Conservation (phyloP, 2,329 filamentous ascomycete species). For the Talaromyces albobiverticillius region DNA sequence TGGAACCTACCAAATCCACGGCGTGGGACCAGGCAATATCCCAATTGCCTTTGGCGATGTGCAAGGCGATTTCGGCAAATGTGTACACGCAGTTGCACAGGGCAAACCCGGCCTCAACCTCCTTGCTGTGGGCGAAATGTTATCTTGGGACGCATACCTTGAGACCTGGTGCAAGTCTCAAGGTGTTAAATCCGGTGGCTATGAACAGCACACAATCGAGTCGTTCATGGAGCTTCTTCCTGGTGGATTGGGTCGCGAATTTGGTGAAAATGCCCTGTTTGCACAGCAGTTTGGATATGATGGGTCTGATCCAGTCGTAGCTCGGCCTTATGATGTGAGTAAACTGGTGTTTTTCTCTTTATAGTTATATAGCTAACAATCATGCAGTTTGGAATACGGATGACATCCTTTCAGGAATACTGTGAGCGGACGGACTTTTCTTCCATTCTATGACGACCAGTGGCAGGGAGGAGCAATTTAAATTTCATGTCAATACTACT, state of each 20-base stretch:
- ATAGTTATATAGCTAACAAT: background rate
- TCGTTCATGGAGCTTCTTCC: background rate
- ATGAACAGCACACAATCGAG: background rate
- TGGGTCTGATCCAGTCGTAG: background rate
- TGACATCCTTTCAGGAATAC: conserved; percentile 7
- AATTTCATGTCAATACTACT: no score
- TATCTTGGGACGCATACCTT: conserved; percentile 4
- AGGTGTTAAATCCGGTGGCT: background rate
- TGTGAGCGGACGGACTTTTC: conserved; percentile 4
- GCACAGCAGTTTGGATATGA: conserved; percentile 5
- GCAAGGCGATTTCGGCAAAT: background rate
- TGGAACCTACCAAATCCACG: conserved; percentile 1
- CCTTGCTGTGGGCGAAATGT: conserved; percentile 2
- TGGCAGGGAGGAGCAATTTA: no score
- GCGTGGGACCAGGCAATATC: background rate
- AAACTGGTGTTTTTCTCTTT: no score
- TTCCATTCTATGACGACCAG: no score
- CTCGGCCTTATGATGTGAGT: background rate
- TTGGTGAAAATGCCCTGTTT: conserved; percentile 9
- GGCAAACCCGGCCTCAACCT: background rate
- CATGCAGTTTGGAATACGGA: conserved; percentile 4
- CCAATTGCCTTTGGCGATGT: conserved; percentile 8
- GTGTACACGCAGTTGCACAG: conserved; percentile 2
- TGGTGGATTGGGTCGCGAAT: background rate
- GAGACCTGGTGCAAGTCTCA: conserved; percentile 8